Evolutionary conservation across 495 filamentous ascomycete genomes (phyloP).

Genomic region (Choiromyces venosus): DNA sequence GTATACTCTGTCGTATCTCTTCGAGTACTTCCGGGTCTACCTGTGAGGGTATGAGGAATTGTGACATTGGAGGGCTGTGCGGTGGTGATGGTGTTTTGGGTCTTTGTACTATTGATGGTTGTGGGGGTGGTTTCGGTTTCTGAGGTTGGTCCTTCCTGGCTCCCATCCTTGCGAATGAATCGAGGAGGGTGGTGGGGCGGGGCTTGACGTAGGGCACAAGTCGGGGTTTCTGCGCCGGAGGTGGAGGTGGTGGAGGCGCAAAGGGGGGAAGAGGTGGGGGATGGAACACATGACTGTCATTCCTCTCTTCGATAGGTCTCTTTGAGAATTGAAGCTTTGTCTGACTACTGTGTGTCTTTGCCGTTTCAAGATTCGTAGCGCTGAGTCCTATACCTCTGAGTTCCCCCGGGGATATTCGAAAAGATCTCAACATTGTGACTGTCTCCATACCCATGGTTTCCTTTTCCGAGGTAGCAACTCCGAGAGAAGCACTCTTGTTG

Average conservation of each 20-base stretch:
- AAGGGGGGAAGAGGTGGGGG: background rate
- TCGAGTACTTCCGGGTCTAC: constrained; percentile 25
- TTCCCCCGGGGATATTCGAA: constrained; percentile 81
- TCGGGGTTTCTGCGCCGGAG: constrained; percentile 23
- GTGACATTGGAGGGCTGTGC: constrained; percentile 9
- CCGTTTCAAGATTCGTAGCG: constrained; percentile 81
- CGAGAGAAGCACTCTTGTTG: constrained; percentile 77
- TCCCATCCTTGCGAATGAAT: constrained; percentile 16
- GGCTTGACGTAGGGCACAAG: constrained; percentile 32
- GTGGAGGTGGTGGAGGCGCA: constrained; percentile 8
- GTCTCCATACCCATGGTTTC: constrained; percentile 71
- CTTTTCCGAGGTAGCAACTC: constrained; percentile 69
- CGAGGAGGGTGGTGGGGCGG: constrained; percentile 25
- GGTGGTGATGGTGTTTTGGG: background rate
- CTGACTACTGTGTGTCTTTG: constrained; percentile 51
- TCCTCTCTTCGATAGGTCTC: background rate
- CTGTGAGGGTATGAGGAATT: constrained; percentile 33
- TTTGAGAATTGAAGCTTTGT: constrained; percentile 30
- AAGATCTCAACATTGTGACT: constrained; percentile 72
- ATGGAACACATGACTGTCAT: background rate
- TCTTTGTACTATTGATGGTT: background rate
- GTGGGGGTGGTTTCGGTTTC: constrained; percentile 2
- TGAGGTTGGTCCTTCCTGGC: constrained; percentile 7
- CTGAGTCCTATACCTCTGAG: constrained; percentile 83
- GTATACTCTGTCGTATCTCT: background rate